Evolutionary conservation across 305 asterid species (phyloP).

Genomic region (Fraxinus nigra): DNA sequence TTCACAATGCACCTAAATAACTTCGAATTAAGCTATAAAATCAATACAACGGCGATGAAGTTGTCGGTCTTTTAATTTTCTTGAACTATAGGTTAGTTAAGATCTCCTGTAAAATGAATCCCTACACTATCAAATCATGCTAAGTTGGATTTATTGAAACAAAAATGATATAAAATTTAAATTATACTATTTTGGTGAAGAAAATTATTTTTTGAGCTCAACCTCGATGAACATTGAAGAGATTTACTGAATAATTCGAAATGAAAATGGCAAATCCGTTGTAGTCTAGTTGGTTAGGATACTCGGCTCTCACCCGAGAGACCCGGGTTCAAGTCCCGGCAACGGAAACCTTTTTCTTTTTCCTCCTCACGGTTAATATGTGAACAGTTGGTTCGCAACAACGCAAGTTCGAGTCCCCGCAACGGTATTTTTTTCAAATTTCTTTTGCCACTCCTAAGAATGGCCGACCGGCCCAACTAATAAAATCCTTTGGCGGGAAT

Average conservation of each 20-base stretch:
- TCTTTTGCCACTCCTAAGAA: background rate
- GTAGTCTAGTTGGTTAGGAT: slow-evolving; percentile 96
- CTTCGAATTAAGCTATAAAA: background rate
- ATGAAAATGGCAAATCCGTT: slow-evolving; percentile 34
- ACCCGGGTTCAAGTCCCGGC: slow-evolving; percentile 99
- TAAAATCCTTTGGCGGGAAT: slow-evolving; percentile 36
- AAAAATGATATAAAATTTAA: too few relatives aligned
- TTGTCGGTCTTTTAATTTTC: background rate
- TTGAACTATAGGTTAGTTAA: background rate
- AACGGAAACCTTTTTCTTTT: background rate
- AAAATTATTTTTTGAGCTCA: background rate
- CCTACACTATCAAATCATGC: background rate
- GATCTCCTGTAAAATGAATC: background rate
- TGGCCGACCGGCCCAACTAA: background rate
- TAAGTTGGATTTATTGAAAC: background rate
- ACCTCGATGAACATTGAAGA: background rate
- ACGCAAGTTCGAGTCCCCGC: background rate
- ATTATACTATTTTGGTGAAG: too few relatives aligned
- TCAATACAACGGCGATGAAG: too few relatives aligned
- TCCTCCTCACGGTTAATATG: background rate
- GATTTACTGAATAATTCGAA: too few relatives aligned
- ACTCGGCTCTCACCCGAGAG: slow-evolving; percentile 99
- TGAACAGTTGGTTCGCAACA: background rate
- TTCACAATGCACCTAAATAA: too few relatives aligned
- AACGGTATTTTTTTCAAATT: background rate